Percentiles rank a stretch among this genome's conserved stretches.
Conservation (phyloP, 139 green algal species). For the Raphidocelis subcapitata region DNA sequence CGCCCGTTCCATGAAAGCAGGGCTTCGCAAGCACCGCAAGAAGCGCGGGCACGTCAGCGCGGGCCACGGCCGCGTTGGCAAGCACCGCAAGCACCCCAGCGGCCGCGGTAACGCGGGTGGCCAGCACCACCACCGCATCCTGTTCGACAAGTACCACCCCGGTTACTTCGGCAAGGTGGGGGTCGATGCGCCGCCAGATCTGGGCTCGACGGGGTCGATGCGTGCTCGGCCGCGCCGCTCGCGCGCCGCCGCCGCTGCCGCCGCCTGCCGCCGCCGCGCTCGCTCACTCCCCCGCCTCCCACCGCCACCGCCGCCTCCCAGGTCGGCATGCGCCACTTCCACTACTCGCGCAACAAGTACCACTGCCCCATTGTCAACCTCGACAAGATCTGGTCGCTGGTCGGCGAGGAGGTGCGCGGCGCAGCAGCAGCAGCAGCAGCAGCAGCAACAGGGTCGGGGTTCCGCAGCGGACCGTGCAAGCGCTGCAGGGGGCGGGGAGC, state of each 20-base stretch:
- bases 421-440: not conserved
- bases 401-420: constrained; percentile 82
- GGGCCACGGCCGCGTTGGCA: constrained; percentile 98
- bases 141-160: constrained; percentile 98
- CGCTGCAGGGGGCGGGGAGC: too few relatives aligned
- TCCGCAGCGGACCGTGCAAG: too few relatives aligned
- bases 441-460: not conserved
- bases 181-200: not conserved
- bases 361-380: constrained; percentile 97
- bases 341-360: constrained; percentile 95
- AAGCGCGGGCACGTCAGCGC: constrained; percentile 97
- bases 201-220: too few relatives aligned
- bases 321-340: constrained; percentile 99
- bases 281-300: not conserved
- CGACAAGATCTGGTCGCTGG: constrained; percentile 96
- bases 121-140: constrained; percentile 98
- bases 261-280: not conserved
- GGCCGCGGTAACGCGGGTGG: constrained; percentile 99
- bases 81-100: constrained; percentile 98
- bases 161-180: constrained; percentile 96
- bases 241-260: not conserved
- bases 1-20: too few relatives aligned
- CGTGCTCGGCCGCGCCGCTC: too few relatives aligned
- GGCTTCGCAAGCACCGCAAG: constrained; percentile 95
- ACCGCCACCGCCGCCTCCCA: constrained; percentile 22